phyloP scores from a whole-genome alignment of 2,329 filamentous ascomycete genomes.

The Trichoderma sp. region DNA sequence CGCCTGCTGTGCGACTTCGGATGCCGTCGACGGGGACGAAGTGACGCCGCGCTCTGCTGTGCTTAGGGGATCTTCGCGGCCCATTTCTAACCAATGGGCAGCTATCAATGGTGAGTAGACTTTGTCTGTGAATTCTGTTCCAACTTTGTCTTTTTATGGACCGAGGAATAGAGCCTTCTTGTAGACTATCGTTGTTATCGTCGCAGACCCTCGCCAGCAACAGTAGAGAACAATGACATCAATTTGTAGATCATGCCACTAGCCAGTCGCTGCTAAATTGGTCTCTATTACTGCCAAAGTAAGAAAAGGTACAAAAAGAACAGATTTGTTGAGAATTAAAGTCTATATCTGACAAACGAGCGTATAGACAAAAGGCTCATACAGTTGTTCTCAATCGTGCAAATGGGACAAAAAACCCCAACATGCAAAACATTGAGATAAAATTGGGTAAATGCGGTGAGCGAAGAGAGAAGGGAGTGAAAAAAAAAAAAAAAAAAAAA shows the following conservation, averaged over 20 bases:
- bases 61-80: background rate
- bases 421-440: background rate
- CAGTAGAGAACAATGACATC: background rate
- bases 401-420: too few relatives aligned
- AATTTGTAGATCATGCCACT: background rate
- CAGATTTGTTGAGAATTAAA: background rate
- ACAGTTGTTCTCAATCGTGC: background rate
- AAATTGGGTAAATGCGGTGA: slow-evolving; percentile 20
- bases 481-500: background rate
- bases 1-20: slow-evolving; percentile 44
- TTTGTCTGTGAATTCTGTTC: background rate
- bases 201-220: background rate
- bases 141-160: background rate
- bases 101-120: background rate
- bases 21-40: slow-evolving; percentile 28
- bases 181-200: background rate
- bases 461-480: background rate
- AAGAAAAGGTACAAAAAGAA: background rate
- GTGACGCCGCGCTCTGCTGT: background rate
- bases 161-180: background rate
- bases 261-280: background rate
- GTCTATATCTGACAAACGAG: background rate
- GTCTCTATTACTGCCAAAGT: background rate
- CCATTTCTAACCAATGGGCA: background rate
- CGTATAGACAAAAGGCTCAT: background rate